Evolutionary conservation across 1,139 yeast species (phyloP).

Genomic region (Torulaspora pretoriensis): DNA sequence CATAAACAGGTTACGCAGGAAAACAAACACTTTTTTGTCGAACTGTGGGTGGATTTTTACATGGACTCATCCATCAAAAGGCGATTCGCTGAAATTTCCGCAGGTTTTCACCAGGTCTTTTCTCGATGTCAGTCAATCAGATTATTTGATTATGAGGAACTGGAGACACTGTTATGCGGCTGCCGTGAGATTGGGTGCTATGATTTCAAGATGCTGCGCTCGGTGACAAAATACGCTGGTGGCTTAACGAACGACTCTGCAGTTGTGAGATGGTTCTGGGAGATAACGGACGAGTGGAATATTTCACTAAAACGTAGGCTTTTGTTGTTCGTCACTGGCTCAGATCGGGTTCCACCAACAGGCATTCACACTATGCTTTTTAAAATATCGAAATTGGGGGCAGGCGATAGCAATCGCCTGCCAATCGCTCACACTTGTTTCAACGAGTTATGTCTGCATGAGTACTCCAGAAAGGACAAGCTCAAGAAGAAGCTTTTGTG

Average conservation of each 20-base stretch:
- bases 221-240: constrained; percentile 70
- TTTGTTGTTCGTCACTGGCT: constrained; percentile 78
- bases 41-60: constrained; percentile 56
- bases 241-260: constrained; percentile 43
- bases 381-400: constrained; percentile 54
- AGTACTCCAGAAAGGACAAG: constrained; percentile 52
- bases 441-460: constrained; percentile 76
- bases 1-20: constrained; percentile 47
- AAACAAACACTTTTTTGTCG: constrained; percentile 60
- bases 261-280: constrained; percentile 82
- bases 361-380: constrained; percentile 74
- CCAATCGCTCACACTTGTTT: constrained; percentile 94
- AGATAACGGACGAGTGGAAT: constrained; percentile 49
- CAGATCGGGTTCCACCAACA: constrained; percentile 89
- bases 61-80: constrained; percentile 50
- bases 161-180: constrained; percentile 76
- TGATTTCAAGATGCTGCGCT: constrained; percentile 62
- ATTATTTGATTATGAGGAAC: constrained; percentile 74
- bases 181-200: constrained; percentile 52
- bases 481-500: constrained; percentile 51
- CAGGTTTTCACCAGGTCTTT: constrained; percentile 65
- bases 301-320: constrained; percentile 54
- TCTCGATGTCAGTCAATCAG: constrained; percentile 78
- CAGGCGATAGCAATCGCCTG: constrained; percentile 43
- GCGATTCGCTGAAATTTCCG: constrained; percentile 55